Base-by-base conservation (phyloP, 2,329 filamentous ascomycete genomes). In the Aspergillus quadricinctus region DNA sequence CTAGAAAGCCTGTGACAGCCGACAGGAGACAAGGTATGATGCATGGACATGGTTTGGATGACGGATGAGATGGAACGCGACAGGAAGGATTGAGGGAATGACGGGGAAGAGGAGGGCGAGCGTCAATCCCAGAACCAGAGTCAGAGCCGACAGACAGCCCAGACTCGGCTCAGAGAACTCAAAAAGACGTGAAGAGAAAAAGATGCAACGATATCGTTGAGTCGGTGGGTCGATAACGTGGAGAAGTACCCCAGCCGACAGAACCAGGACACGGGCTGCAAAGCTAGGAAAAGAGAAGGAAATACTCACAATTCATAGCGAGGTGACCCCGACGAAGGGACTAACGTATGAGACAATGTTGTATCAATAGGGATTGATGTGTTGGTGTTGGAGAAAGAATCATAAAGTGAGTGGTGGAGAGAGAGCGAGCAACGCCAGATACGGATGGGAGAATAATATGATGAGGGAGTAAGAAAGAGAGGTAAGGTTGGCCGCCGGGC, bases 251-350 rank as follows among this genome's bases (percentile, higher is more conserved):
- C 69, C 67, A 67, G 66, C 65, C 64, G 67, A 66, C 62, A 66
- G 63, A 56, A 68, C 61, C 67, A 66, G 60, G 61, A 68, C 64
- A 69, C 63, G 66, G 66, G 61, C 62, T 67, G 54, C 57, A 50
- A 46, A 59, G 57, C 58, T 57, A 64, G 57, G 64, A 62, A 67
- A 65, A 62, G 67, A 67, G 65, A 74, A 68, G 66, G 67, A 64
- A 61, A 64, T 66, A 83, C 81, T 82, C 75, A 84, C 83, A 80
- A 77, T 83, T 81, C 82, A 85, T 84, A 75, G 71, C 76, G 75
- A 73, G 76, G 75, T 77, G 75, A 77, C 76, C 78, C 78, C 77
- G 71, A 71, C 65, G 63, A 54, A 65, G 70, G 67, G 68, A 64
- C 57, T 57, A 61, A 61, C 64, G 60, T 65, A 56, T 3, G 11